A percentile compares a stretch with the other conserved stretches of the same genome.
Evolutionary conservation across 2,329 filamentous ascomycete genomes (phyloP).

Genomic region (Xylaria polymorpha): DNA sequence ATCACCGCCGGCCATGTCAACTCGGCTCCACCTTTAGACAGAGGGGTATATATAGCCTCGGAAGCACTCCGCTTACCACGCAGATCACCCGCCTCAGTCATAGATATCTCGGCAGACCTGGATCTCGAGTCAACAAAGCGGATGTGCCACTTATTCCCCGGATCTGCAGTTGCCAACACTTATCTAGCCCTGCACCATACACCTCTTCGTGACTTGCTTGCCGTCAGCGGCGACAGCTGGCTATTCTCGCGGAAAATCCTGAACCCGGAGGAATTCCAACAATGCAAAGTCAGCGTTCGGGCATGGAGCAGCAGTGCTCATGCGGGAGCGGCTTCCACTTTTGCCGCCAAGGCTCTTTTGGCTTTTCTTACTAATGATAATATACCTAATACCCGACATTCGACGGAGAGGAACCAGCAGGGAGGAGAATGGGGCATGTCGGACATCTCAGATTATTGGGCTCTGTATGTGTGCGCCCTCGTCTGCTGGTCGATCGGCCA

Average conservation of each 20-base stretch:
- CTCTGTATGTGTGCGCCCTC: slow-evolving; percentile 71
- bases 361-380: slow-evolving; percentile 54
- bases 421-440: slow-evolving; percentile 63
- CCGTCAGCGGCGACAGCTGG: slow-evolving; percentile 69
- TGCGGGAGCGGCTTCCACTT: slow-evolving; percentile 59
- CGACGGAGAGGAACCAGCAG: slow-evolving; percentile 21
- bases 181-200: slow-evolving; percentile 69
- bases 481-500: slow-evolving; percentile 70
- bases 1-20: slow-evolving; percentile 54
- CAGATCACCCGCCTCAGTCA: slow-evolving; percentile 33
- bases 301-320: slow-evolving; percentile 50
- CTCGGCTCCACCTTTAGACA: slow-evolving; percentile 45
- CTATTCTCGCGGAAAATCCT: slow-evolving; percentile 66
- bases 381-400: slow-evolving; percentile 28
- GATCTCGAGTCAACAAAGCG: slow-evolving; percentile 45
- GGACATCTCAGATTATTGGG: slow-evolving; percentile 83
- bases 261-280: slow-evolving; percentile 56
- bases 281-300: slow-evolving; percentile 60
- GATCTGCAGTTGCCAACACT: slow-evolving; percentile 60
- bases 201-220: slow-evolving; percentile 67
- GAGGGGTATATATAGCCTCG: slow-evolving; percentile 47
- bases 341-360: slow-evolving; percentile 65
- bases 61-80: slow-evolving; percentile 47
- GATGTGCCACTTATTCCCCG: slow-evolving; percentile 58
- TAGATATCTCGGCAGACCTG: slow-evolving; percentile 39